Base-by-base conservation (phyloP, 202 grass and related monocot genomes). In the Panicum virgatum region DNA sequence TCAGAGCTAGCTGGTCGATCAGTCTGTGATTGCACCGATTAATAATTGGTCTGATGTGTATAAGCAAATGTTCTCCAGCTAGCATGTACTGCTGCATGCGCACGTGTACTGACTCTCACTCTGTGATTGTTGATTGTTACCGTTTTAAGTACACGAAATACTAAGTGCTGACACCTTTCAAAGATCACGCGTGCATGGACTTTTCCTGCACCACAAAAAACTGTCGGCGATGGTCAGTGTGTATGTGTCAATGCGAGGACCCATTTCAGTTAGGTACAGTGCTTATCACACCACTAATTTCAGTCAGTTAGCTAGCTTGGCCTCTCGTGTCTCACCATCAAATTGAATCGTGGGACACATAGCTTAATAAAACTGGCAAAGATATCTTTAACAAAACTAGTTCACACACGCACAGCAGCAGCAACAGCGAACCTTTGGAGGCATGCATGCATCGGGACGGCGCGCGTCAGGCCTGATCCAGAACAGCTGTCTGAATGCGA, bases 401-500 rank as follows among this genome's bases (percentile, higher is more conserved):
- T n/a, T 73, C 47, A 22, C 30, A 53, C 67, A 12, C 43, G 9
- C 40, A 14, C 20, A 20, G 12, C 50, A 52, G 5, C 22, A 59
- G 57, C n/a, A 57, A 57, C 25, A 60, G 25, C 57, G 29, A 60
- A 27, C 11, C 57, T 60, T 60, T 23, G 32, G 18, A 64, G 9
- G 16, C 45, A 34, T 34, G 16, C 45, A 34, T 34, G 32, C 32
- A 42, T 26, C 38, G 51, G 20, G 48, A 68, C 62, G 52, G 9
- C 76, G 45, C 76, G 27, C 46, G 69, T 39, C 29, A 7, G n/a
- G 20, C 43, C 48, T 71, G 71, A 22, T 62, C 51, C 54, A 18
- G 29, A 38, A 63, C 16, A 42, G 62, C 12, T 86, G 59, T 62
- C 59, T 40, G 69, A 61, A 48, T 42, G 54, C 61, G 51, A 79